Conservation (phyloP, 768 basidiomycete genomes). For the Termitomyces sp. region DNA sequence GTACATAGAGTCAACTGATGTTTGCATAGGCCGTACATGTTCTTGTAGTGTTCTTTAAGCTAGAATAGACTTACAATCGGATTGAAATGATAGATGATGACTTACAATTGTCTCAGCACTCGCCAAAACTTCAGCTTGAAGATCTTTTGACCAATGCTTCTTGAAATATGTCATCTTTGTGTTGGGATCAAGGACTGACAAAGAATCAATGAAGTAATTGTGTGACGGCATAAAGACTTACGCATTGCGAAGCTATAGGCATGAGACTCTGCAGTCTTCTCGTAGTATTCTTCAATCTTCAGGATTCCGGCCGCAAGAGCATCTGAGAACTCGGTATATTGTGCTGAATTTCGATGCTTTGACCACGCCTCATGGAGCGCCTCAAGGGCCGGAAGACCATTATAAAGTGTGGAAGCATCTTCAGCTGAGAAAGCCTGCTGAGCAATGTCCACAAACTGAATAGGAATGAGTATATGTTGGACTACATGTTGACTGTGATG, state of each 20-base stretch:
- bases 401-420: not conserved
- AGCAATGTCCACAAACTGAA: not conserved
- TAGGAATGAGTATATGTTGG: not conserved
- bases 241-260: not conserved
- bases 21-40: not conserved
- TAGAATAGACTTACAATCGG: not conserved
- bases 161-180: not conserved
- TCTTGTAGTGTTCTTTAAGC: not conserved
- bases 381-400: not conserved
- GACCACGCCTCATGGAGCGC: not conserved
- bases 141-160: not conserved
- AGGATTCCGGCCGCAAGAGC: not conserved
- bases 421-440: not conserved
- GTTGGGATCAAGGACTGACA: not conserved
- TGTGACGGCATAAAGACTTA: not conserved
- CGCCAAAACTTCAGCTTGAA: not conserved
- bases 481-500: not conserved
- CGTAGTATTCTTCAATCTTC: not conserved
- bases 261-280: not conserved
- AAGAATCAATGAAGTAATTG: not conserved
- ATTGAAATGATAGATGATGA: not conserved
- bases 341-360: too few relatives aligned
- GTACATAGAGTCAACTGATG: too few relatives aligned
- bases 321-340: not conserved
- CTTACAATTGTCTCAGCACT: not conserved